Base-by-base conservation (phyloP, 805 yeast genomes). In the Pachysolen tannophilus region DNA sequence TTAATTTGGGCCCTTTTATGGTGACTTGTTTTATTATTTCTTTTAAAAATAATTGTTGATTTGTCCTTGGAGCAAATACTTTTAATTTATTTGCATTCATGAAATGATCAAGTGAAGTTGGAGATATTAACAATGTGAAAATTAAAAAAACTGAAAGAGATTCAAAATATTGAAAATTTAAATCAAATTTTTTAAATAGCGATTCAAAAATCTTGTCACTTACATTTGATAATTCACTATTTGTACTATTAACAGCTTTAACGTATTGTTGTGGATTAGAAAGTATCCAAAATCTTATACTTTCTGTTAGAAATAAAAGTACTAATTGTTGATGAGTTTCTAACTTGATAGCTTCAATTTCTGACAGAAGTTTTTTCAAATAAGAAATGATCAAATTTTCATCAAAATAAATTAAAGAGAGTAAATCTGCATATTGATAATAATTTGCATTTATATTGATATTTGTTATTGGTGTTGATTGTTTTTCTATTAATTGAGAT, bases 231-330 rank as follows among this genome's bases (percentile, higher is more conserved):
- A n/a, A n/a, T n/a, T n/a, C n/a, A n/a, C n/a, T n/a, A n/a, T n/a
- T n/a, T n/a, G n/a, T n/a, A n/a, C n/a, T 26, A 14, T 13, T 39
- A 26, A 47, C 34, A 9, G 50, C 46, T 18, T 48, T 50, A 13
- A 63, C 34, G 39, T 59, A 73, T 33, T 74, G 76, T 5, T 44
- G 35, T 0, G 78, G 69, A 42, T 74, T 58, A 9, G 73, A 59
- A 36, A 65, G 47, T 3, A 70, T 57, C 82, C 82, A 77, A 27
- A 58, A 53, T 39, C 59, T 55, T 6, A 74, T 43, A 3, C 72
- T 52, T 32, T 65, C 63, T n/a, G 72, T 48, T 30, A 74, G 58
- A 40, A 63, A 73, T 28, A 61, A 55, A 29, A 72, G 53, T 7
- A 72, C 41, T 15, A 72, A 37, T 41, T 63, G 65, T 35, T 66